Conservation (phyloP, 306 rosid species). For the Herpetospermum pedunculosum region DNA sequence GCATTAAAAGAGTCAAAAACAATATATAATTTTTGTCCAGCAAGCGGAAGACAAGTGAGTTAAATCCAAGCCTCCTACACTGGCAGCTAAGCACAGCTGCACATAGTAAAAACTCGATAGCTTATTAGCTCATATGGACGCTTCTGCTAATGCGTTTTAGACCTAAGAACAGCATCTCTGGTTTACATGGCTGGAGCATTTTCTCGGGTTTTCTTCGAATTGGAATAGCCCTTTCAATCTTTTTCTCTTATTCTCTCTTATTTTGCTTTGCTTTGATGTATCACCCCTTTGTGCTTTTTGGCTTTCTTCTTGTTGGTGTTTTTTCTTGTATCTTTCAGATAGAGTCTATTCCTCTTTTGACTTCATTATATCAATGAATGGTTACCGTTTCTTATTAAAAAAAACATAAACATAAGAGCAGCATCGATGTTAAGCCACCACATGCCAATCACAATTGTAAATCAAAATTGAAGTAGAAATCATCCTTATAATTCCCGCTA, state of each 20-base stretch:
- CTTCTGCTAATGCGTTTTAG: background rate
- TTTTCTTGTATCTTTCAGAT: too few relatives aligned
- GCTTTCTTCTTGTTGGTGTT: too few relatives aligned
- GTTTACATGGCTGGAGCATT: too few relatives aligned
- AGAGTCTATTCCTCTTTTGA: too few relatives aligned
- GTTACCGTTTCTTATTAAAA: too few relatives aligned
- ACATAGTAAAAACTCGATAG: background rate
- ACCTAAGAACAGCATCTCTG: background rate
- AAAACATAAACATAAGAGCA: too few relatives aligned
- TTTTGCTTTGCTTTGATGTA: too few relatives aligned
- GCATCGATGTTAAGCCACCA: background rate
- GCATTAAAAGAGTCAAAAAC: background rate
- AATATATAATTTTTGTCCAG: background rate
- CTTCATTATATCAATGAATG: too few relatives aligned
- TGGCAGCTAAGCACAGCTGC: background rate
- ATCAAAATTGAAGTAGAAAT: background rate
- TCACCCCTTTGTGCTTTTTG: too few relatives aligned
- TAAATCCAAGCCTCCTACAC: background rate
- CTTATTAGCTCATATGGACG: background rate
- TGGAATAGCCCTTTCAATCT: too few relatives aligned
- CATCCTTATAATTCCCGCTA: background rate
- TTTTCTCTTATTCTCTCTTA: too few relatives aligned
- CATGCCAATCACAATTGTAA: background rate
- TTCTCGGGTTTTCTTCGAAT: too few relatives aligned
- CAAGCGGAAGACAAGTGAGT: slow-evolving; percentile 1